These are phyloP conservation scores for Paramecium pentaurelia DNA, from an alignment of 73 alveolate genomes.

Conservation along the genomic window DNA sequence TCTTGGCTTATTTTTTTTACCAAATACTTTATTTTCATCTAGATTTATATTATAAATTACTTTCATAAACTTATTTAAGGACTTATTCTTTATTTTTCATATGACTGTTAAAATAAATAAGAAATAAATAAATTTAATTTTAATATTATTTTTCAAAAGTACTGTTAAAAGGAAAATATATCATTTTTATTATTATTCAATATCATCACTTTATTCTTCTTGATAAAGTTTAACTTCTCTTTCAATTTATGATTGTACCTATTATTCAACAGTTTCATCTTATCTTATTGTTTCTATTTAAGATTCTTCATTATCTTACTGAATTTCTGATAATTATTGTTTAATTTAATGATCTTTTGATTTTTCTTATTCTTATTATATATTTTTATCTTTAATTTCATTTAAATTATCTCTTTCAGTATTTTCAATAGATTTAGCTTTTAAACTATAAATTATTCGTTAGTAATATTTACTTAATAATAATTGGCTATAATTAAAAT, in stretches of 20 bases:
- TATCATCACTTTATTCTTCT: not conserved
- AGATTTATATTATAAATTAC: not conserved
- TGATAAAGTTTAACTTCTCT: not conserved
- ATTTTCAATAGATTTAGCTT: not conserved
- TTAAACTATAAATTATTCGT: not conserved
- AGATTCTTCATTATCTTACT: not conserved
- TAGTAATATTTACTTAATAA: not conserved
- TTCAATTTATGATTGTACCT: not conserved
- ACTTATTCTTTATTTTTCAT: conserved; percentile 35
- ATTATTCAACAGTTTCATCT: not conserved
- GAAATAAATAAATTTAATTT: not conserved
- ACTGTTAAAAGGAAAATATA: not conserved
- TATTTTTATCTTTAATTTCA: not conserved
- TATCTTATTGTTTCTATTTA: not conserved
- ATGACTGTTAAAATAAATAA: not conserved
- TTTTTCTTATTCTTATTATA: not conserved
- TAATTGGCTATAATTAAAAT: not conserved
- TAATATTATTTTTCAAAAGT: not conserved
- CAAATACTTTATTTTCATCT: conserved; percentile 31
- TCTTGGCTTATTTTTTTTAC: conserved; percentile 33
- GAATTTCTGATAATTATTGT: not conserved
- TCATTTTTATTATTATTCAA: not conserved
- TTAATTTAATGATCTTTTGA: not conserved
- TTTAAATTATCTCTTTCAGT: not conserved
- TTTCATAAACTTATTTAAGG: conserved; percentile 31